A percentile compares a stretch with the other conserved stretches of the same genome.
phyloP scores from a whole-genome alignment of 1,139 yeast species.

The Geotrichum australiense region DNA sequence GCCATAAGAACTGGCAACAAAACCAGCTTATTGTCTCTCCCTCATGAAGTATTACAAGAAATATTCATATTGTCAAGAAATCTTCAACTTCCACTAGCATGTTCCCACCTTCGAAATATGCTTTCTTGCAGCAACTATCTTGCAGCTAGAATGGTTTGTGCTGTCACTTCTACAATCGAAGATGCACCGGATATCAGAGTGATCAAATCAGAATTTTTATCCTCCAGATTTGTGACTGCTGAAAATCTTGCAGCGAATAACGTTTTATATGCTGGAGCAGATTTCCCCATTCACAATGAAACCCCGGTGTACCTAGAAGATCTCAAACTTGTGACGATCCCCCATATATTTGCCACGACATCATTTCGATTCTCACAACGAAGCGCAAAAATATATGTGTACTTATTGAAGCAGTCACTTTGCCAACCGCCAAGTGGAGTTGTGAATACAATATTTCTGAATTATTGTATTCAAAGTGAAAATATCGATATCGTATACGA shows the following conservation, averaged over 20 bases:
- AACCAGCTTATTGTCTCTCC: too few relatives aligned
- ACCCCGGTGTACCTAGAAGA: conserved; percentile 1
- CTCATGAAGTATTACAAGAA: too few relatives aligned
- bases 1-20: too few relatives aligned
- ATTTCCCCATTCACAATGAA: conserved; percentile 10
- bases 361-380: conserved; percentile 1
- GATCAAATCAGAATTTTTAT: conserved; percentile 7
- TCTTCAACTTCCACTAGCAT: too few relatives aligned
- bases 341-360: conserved; percentile 7
- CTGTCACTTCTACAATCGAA: too few relatives aligned
- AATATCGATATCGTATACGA: conserved; percentile 1
- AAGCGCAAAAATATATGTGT: conserved; percentile 3
- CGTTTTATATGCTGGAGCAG: conserved; percentile 5
- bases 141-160: too few relatives aligned
- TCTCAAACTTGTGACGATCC: conserved; percentile 12
- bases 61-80: too few relatives aligned
- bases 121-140: too few relatives aligned
- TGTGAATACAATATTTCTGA: conserved; percentile 9
- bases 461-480: conserved; percentile 9
- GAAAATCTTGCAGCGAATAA: conserved; percentile 9
- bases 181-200: conserved; percentile 12
- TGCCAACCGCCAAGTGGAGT: conserved; percentile 1
- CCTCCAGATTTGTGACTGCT: conserved; percentile 11
- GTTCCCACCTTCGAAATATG: too few relatives aligned
- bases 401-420: conserved; percentile 9